These are phyloP conservation scores for Fusarium verticillioides DNA, from an alignment of 2,329 filamentous ascomycete species.

Conservation along the genomic window DNA sequence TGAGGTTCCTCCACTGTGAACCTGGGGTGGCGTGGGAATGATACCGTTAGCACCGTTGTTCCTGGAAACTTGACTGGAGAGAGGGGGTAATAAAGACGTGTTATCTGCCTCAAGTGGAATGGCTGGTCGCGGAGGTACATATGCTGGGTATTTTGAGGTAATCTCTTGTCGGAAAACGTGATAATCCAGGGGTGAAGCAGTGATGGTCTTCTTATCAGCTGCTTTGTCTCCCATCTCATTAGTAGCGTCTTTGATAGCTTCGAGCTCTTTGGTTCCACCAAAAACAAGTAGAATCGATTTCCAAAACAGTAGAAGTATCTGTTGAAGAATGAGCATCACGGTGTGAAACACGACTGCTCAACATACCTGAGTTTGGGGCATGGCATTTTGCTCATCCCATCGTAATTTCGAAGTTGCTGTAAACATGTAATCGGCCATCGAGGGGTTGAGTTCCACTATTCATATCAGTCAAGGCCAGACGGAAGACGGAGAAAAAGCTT, in stretches of 20 bases:
- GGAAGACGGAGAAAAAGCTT: constrained; percentile 46
- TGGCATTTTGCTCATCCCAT: constrained; percentile 74
- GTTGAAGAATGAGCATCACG: constrained; percentile 36
- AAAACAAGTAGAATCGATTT: constrained; percentile 89
- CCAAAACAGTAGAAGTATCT: constrained; percentile 88
- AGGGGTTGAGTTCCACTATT: constrained; percentile 69
- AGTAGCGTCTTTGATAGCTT: constrained; percentile 77
- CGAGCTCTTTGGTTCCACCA: constrained; percentile 79
- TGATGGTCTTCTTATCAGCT: constrained; percentile 81
- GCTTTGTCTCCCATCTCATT: constrained; percentile 68
- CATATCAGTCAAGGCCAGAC: constrained; percentile 26
- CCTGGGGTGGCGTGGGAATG: constrained; percentile 64
- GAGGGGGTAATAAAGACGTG: constrained; percentile 86
- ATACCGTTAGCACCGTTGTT: constrained; percentile 71
- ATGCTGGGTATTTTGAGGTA: constrained; percentile 96
- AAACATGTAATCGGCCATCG: constrained; percentile 77
- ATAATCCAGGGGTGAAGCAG: constrained; percentile 93
- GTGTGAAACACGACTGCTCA: background rate
- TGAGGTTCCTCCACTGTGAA: constrained; percentile 72
- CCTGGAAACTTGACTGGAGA: constrained; percentile 78
- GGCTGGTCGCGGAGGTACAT: constrained; percentile 85
- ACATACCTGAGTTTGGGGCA: constrained; percentile 71
- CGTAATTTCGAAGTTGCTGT: constrained; percentile 74
- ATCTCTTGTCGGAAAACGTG: constrained; percentile 97
- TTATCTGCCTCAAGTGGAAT: constrained; percentile 91